Conservation (phyloP, 2,329 filamentous ascomycete genomes). For the Coleophoma crateriformis region DNA sequence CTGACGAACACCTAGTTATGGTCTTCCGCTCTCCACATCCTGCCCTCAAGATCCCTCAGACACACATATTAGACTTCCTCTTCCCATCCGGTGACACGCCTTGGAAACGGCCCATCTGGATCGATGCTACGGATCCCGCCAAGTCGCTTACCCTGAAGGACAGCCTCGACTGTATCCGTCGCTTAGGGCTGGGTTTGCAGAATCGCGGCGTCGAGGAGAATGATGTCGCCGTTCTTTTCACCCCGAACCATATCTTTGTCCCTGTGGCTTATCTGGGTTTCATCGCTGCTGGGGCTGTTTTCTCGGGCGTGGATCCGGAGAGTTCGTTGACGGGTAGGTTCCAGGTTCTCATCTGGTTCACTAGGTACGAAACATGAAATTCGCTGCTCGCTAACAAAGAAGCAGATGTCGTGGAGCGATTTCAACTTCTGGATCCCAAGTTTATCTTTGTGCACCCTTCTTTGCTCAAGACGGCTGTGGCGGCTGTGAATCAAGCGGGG, state of each 20-base stretch:
- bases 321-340: slow-evolving; percentile 39
- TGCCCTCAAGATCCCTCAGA: not conserved
- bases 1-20: not conserved
- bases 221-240: slow-evolving; percentile 46
- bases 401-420: slow-evolving; percentile 64
- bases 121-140: slow-evolving; percentile 38
- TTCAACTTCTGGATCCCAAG: slow-evolving; percentile 61
- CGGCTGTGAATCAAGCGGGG: slow-evolving; percentile 54
- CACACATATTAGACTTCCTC: not conserved
- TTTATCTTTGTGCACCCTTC: slow-evolving; percentile 57
- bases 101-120: slow-evolving; percentile 39
- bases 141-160: slow-evolving; percentile 34
- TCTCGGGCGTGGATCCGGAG: slow-evolving; percentile 46
- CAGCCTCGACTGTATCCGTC: slow-evolving; percentile 40
- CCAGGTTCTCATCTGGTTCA: too few species aligned
- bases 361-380: too few species aligned
- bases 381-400: not conserved
- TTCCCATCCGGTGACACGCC: not conserved
- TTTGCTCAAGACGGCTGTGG: slow-evolving; percentile 56
- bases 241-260: slow-evolving; percentile 47
- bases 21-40: not conserved
- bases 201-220: slow-evolving; percentile 35
- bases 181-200: slow-evolving; percentile 41
- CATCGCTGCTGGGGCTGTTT: slow-evolving; percentile 43
- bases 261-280: slow-evolving; percentile 46